These are phyloP conservation scores for Serpula lacrymans DNA, from an alignment of 768 basidiomycete genomes.

Conservation along the genomic window DNA sequence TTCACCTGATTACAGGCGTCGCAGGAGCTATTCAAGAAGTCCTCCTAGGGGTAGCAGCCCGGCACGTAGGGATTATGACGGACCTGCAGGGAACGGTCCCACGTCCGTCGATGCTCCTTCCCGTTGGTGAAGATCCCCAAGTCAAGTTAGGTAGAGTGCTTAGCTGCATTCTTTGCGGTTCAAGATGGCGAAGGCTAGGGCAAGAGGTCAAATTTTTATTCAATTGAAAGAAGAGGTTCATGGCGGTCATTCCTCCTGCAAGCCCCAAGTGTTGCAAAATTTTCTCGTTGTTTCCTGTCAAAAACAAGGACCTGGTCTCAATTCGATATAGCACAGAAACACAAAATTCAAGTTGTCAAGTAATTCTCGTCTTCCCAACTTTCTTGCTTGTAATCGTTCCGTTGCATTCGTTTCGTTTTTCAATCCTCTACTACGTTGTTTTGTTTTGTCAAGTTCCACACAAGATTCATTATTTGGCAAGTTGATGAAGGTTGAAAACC, in stretches of 20 bases:
- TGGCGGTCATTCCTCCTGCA: slow-evolving; percentile 35
- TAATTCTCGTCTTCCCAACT: slow-evolving; percentile 54
- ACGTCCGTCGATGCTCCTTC: slow-evolving; percentile 36
- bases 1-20: slow-evolving; percentile 74
- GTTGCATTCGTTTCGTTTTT: slow-evolving; percentile 36
- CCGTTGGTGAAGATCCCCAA: slow-evolving; percentile 56
- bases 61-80: slow-evolving; percentile 43
- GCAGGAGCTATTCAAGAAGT: slow-evolving; percentile 76
- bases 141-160: slow-evolving; percentile 15
- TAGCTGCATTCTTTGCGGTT: slow-evolving; percentile 23
- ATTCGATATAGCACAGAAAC: slow-evolving; percentile 55
- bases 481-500: too few relatives aligned
- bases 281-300: slow-evolving; percentile 48
- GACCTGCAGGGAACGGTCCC: slow-evolving; percentile 36
- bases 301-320: slow-evolving; percentile 41
- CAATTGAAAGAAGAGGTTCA: slow-evolving; percentile 40
- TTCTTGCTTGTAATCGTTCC: slow-evolving; percentile 42
- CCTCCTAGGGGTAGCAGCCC: slow-evolving; percentile 72
- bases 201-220: slow-evolving; percentile 42
- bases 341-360: slow-evolving; percentile 67
- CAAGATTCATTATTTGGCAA: slow-evolving; percentile 36
- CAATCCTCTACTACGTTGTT: slow-evolving; percentile 48
- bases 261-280: slow-evolving; percentile 46
- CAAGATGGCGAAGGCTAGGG: slow-evolving; percentile 28
- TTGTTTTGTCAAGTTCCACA: slow-evolving; percentile 38